Evolutionary conservation across 106 monocot species (phyloP).

Genomic region (Dioscorea alata): DNA sequence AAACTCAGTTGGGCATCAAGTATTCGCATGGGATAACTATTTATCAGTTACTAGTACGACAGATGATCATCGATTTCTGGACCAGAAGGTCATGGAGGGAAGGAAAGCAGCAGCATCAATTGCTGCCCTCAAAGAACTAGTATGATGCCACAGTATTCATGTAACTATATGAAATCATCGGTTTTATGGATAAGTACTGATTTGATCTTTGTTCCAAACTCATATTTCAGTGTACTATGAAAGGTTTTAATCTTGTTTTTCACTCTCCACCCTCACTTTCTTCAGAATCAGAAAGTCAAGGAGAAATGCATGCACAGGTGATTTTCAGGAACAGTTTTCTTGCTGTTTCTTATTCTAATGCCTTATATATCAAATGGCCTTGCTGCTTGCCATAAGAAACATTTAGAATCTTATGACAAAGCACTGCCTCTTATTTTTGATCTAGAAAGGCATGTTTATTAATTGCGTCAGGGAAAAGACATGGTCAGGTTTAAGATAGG

Average conservation of each 20-base stretch:
- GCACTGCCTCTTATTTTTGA: too few species aligned
- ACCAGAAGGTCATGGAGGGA: constrained; percentile 20
- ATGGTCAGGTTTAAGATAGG: too few species aligned
- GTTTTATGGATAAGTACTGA: too few species aligned
- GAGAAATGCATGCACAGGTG: constrained; percentile 56
- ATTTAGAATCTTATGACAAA: too few species aligned
- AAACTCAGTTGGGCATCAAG: constrained; percentile 37
- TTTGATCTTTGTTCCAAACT: background rate
- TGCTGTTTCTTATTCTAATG: too few species aligned
- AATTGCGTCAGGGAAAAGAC: too few species aligned
- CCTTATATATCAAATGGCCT: too few species aligned
- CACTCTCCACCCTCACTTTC: constrained; percentile 32
- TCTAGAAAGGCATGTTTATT: too few species aligned
- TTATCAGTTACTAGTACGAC: constrained; percentile 33
- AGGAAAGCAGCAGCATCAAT: constrained; percentile 28
- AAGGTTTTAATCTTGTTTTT: constrained; percentile 72
- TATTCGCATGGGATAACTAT: constrained; percentile 27
- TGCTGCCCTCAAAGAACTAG: constrained; percentile 64
- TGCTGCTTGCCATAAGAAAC: too few species aligned
- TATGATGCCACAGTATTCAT: constrained; percentile 20
- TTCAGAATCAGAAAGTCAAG: constrained; percentile 27
- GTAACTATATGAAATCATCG: too few species aligned
- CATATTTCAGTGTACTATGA: constrained; percentile 49
- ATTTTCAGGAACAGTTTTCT: background rate
- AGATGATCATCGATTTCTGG: constrained; percentile 27